Percentiles rank a stretch among this genome's conserved stretches.
These are phyloP conservation scores for Aaosphaeria pasadenensis DNA, from an alignment of 2,329 filamentous ascomycete genomes.

Conservation along the genomic window DNA sequence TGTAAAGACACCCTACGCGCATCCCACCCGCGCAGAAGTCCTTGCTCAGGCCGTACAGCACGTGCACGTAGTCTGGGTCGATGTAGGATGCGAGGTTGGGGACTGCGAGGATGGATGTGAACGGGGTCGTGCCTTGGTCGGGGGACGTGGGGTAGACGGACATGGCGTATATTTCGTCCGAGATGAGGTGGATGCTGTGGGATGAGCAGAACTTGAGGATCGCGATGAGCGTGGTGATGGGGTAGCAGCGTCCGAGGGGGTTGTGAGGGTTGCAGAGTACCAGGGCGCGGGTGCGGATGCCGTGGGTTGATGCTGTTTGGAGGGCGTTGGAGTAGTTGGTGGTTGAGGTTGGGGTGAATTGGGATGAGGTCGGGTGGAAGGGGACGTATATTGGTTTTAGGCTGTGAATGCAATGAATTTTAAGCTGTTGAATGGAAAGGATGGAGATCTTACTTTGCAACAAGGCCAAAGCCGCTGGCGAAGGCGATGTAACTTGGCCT, in stretches of 20 bases:
- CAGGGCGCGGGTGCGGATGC: constrained; percentile 34
- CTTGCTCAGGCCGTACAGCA: constrained; percentile 44
- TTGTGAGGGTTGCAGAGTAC: constrained; percentile 46
- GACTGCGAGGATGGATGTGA: constrained; percentile 18
- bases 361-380: constrained; percentile 32
- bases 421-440: no score
- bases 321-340: constrained; percentile 39
- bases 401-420: no score
- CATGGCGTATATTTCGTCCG: constrained; percentile 58
- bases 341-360: constrained; percentile 33
- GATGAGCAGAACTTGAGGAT: constrained; percentile 50
- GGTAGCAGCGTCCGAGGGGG: constrained; percentile 33
- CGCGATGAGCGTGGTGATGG: constrained; percentile 25
- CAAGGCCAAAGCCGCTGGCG: constrained; percentile 39
- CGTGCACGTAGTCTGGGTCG: constrained; percentile 50
- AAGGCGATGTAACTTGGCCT: constrained; percentile 49
- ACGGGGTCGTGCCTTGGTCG: no score
- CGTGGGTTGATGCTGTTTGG: constrained; percentile 13
- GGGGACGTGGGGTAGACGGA: constrained; percentile 38
- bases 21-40: constrained; percentile 1
- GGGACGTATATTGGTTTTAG: constrained; percentile 40
- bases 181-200: constrained; percentile 52
- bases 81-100: constrained; percentile 38
- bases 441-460: no score
- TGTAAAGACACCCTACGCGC: not conserved